These are phyloP conservation scores for Kluyveromyces wickerhamii DNA, from an alignment of 805 yeast species.

Conservation along the genomic window DNA sequence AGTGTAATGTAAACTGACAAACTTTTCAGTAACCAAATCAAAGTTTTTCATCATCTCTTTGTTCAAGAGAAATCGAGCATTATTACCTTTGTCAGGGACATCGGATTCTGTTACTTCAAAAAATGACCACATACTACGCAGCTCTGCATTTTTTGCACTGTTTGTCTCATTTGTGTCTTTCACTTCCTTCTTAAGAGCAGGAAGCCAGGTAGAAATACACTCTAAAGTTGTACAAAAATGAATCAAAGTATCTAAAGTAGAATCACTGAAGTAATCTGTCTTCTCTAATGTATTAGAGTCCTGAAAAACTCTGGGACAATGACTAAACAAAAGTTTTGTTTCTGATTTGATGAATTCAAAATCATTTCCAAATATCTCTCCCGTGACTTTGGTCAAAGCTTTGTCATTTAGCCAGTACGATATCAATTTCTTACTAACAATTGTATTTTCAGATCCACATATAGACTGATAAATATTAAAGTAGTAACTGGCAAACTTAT, in stretches of 20 bases:
- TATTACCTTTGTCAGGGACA: conserved; percentile 11
- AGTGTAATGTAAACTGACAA: conserved; percentile 14
- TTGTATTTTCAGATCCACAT: conserved; percentile 16
- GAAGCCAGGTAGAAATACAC: conserved; percentile 57
- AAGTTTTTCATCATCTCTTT: conserved; percentile 14
- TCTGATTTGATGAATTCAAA: conserved; percentile 22
- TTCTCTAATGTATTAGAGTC: conserved; percentile 28
- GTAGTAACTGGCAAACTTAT: conserved; percentile 32
- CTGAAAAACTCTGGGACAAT: conserved; percentile 26
- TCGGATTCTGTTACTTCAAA: conserved; percentile 29
- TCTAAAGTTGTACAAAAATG: conserved; percentile 45
- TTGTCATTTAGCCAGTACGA: conserved; percentile 32
- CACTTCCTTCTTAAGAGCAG: conserved; percentile 39
- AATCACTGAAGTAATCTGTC: conserved; percentile 47
- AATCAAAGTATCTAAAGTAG: conserved; percentile 43
- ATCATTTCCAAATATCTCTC: conserved; percentile 22
- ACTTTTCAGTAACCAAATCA: conserved; percentile 14
- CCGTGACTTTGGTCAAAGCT: conserved; percentile 27
- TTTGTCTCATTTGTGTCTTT: conserved; percentile 6
- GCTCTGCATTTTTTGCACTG: conserved; percentile 14
- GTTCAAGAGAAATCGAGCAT: conserved; percentile 17
- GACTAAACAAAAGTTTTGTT: conserved; percentile 19
- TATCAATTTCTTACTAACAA: conserved; percentile 20
- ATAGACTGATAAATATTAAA: conserved; percentile 26
- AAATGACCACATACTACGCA: conserved; percentile 34